phyloP scores from a whole-genome alignment of 2,329 filamentous ascomycete genomes.

The Curvularia sp. region DNA sequence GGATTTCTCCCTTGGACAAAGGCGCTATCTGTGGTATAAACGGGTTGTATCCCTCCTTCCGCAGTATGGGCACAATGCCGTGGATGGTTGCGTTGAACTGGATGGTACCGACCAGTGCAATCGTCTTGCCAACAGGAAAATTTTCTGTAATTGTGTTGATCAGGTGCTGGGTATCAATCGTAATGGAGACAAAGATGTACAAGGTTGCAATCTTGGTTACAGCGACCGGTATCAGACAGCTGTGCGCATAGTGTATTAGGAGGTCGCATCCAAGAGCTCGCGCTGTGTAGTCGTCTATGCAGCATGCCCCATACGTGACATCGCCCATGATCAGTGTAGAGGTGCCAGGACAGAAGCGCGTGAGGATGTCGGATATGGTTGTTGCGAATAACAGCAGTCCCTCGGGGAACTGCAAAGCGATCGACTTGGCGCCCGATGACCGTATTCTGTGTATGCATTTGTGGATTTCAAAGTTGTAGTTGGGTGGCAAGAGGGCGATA shows the following conservation, averaged over 20 bases:
- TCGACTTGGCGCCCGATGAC: slow-evolving; percentile 76
- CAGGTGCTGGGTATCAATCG: slow-evolving; percentile 89
- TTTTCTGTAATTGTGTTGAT: slow-evolving; percentile 87
- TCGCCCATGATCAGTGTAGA: slow-evolving; percentile 99
- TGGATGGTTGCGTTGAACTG: slow-evolving; percentile 99
- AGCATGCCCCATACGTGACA: slow-evolving; percentile 97
- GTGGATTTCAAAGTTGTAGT: slow-evolving; percentile 98
- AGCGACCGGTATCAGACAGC: slow-evolving; percentile 93
- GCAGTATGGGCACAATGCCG: slow-evolving; percentile 77
- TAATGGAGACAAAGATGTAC: slow-evolving; percentile 98
- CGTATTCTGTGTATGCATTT: slow-evolving; percentile 97
- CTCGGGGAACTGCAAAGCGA: slow-evolving; percentile 97
- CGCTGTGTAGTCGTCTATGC: slow-evolving; percentile 98
- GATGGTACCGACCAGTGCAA: slow-evolving; percentile 95
- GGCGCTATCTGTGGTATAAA: slow-evolving; percentile 92
- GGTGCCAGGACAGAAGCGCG: slow-evolving; percentile 88
- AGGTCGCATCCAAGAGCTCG: slow-evolving; percentile 92
- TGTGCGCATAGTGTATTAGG: slow-evolving; percentile 95
- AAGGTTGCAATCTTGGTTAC: slow-evolving; percentile 96
- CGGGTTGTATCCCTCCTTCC: slow-evolving; percentile 83
- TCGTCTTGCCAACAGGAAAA: slow-evolving; percentile 81
- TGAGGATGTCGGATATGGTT: slow-evolving; percentile 95
- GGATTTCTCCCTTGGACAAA: slow-evolving; percentile 90
- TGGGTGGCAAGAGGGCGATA: slow-evolving; percentile 84
- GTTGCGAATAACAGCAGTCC: slow-evolving; percentile 94